Percentiles rank a stretch among this genome's conserved stretches.
Evolutionary conservation across 2,329 filamentous ascomycete species (phyloP).

Genomic region (Fonsecaea pugnacius): DNA sequence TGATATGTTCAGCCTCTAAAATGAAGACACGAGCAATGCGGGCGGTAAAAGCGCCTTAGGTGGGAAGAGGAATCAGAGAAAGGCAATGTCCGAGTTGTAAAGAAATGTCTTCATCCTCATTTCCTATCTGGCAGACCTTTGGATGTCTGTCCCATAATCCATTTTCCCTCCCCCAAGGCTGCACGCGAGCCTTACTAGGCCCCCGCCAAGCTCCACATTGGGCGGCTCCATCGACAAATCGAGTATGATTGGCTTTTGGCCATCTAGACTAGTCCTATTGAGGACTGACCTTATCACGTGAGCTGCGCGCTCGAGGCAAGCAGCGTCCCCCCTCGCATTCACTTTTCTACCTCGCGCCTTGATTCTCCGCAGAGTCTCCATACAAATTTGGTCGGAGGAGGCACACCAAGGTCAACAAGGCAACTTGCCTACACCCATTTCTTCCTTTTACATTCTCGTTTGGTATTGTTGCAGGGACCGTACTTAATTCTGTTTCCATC

Average conservation of each 20-base stretch:
- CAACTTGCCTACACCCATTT: conserved; percentile 14
- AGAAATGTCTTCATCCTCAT: conserved; percentile 2
- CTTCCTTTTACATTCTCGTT: conserved; percentile 16
- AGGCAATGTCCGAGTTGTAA: not conserved
- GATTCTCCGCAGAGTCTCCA: conserved; percentile 22
- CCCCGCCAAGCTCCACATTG: not conserved
- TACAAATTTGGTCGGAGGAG: conserved; percentile 3
- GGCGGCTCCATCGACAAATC: not conserved
- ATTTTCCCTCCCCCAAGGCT: not conserved
- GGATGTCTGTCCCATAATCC: not conserved
- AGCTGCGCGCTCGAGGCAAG: not conserved
- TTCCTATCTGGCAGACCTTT: not conserved
- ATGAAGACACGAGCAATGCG: conserved; percentile 33
- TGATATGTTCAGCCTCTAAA: conserved; percentile 19
- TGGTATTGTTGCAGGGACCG: conserved; percentile 13
- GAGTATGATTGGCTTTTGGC: not conserved
- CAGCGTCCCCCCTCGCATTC: conserved; percentile 12
- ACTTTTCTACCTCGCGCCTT: conserved; percentile 7
- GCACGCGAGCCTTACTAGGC: not conserved
- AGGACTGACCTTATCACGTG: conserved; percentile 2
- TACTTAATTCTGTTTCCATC: not conserved
- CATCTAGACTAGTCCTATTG: not conserved
- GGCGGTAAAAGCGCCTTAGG: conserved; percentile 5
- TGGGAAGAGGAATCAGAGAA: conserved; percentile 3
- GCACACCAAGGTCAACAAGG: conserved; percentile 10